phyloP scores from a whole-genome alignment of 768 basidiomycete genomes.

The Boletus sp. region DNA sequence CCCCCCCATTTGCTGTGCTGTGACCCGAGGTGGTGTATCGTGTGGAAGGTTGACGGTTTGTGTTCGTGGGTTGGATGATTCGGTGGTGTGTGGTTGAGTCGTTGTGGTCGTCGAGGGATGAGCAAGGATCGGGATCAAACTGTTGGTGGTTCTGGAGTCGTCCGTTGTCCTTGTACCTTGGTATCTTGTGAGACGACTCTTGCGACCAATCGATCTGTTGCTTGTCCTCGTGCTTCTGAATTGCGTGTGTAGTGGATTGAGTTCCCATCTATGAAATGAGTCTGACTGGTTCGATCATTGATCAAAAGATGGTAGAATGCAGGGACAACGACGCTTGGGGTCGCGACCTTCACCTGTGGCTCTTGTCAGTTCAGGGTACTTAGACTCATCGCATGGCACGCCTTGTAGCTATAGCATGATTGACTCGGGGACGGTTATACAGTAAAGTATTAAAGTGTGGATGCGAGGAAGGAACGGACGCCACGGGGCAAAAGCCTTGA shows the following conservation, averaged over 20 bases:
- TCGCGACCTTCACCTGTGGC: not conserved
- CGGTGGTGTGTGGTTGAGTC: conserved; percentile 4
- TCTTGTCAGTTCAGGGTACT: not conserved
- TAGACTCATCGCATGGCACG: not conserved
- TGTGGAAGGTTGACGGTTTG: conserved; percentile 13
- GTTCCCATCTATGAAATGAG: not conserved
- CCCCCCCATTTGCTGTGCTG: conserved; percentile 8
- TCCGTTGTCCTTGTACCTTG: conserved; percentile 2
- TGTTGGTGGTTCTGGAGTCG: conserved; percentile 3
- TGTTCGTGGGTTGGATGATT: conserved; percentile 13
- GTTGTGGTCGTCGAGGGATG: conserved; percentile 5
- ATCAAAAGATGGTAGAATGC: not conserved
- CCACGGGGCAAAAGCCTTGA: too few relatives aligned
- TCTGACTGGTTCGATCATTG: not conserved
- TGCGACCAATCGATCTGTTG: conserved; percentile 3
- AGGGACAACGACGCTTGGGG: not conserved
- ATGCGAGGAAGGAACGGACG: too few relatives aligned
- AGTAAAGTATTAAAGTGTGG: too few relatives aligned
- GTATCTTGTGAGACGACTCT: conserved; percentile 7
- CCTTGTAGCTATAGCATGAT: not conserved
- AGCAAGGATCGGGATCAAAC: conserved; percentile 5
- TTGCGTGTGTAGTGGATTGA: not conserved
- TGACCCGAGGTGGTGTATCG: conserved; percentile 17
- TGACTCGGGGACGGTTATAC: not conserved
- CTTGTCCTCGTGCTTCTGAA: not conserved